phyloP scores from a whole-genome alignment of 2,329 filamentous ascomycete species.

The Penicillium italicum region DNA sequence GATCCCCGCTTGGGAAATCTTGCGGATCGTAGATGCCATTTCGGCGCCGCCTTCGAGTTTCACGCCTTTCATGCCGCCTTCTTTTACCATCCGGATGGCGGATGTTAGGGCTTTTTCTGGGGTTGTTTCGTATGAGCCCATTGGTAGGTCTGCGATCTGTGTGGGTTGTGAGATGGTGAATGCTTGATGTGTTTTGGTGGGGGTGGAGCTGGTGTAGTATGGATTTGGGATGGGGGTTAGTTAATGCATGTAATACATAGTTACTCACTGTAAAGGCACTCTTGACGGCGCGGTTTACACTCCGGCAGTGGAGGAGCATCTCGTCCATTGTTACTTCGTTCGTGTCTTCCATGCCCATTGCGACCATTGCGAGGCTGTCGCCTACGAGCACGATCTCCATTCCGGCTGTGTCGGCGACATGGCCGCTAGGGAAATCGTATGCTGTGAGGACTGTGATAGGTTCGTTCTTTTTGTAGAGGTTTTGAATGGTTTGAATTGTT shows the following conservation, averaged over 20 bases:
- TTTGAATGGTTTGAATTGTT: slow-evolving; percentile 72
- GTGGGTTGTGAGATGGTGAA: not conserved
- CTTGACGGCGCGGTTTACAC: slow-evolving; percentile 76
- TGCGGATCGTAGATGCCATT: slow-evolving; percentile 78
- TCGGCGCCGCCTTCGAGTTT: slow-evolving; percentile 91
- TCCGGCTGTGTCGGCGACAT: slow-evolving; percentile 84
- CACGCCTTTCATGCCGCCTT: slow-evolving; percentile 78
- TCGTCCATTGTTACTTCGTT: slow-evolving; percentile 89
- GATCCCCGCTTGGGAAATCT: slow-evolving; percentile 81
- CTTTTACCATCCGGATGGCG: slow-evolving; percentile 84
- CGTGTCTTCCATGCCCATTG: slow-evolving; percentile 91
- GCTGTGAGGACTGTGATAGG: slow-evolving; percentile 92
- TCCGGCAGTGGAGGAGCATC: slow-evolving; percentile 89
- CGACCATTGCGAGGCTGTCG: slow-evolving; percentile 94
- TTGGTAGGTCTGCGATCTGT: slow-evolving; percentile 84
- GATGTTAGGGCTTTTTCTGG: slow-evolving; percentile 80
- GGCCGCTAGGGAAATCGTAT: slow-evolving; percentile 89
- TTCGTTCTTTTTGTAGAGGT: slow-evolving; percentile 71
- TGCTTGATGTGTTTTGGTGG: not conserved
- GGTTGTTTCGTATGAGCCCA: slow-evolving; percentile 90
- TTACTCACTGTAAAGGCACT: slow-evolving; percentile 73
- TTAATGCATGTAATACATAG: not conserved
- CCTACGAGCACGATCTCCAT: slow-evolving; percentile 91
- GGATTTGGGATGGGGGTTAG: not conserved
- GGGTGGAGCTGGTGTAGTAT: not conserved